Conservation (phyloP, 768 basidiomycete species). For the Amanita polypyramis region DNA sequence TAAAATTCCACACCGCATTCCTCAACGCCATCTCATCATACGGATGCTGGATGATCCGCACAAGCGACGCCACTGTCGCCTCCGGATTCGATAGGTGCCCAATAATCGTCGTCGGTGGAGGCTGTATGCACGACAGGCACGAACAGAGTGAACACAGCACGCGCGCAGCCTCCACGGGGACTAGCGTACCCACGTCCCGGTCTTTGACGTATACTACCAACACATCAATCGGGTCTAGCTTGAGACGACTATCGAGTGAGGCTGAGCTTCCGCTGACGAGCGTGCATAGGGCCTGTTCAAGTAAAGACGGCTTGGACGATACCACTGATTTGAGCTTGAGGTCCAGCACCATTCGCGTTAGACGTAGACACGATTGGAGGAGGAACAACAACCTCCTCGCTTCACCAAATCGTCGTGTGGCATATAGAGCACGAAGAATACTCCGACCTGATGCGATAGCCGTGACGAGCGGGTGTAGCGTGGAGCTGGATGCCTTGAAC, state of each 20-base stretch:
- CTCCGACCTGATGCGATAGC: constrained; percentile 53
- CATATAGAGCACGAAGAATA: constrained; percentile 48
- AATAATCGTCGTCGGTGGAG: constrained; percentile 62
- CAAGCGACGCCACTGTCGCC: constrained; percentile 51
- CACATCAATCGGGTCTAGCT: constrained; percentile 66
- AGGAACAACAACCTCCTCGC: constrained; percentile 57
- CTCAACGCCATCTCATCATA: constrained; percentile 68
- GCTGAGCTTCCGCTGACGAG: constrained; percentile 41
- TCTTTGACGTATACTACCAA: constrained; percentile 59
- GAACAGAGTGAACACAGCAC: constrained; percentile 59
- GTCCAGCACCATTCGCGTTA: constrained; percentile 53
- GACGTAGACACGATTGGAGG: constrained; percentile 53
- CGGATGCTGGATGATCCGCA: constrained; percentile 67
- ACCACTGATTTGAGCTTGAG: constrained; percentile 42
- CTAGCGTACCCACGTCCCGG: constrained; percentile 44
- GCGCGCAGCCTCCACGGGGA: constrained; percentile 57
- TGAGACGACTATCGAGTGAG: constrained; percentile 34
- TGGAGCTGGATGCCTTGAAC: constrained; percentile 64
- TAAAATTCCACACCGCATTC: constrained; percentile 75
- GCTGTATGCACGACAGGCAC: constrained; percentile 49
- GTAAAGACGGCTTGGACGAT: constrained; percentile 43
- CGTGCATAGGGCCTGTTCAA: constrained; percentile 70
- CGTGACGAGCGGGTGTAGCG: constrained; percentile 72
- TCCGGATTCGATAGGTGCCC: constrained; percentile 75
- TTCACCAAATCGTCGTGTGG: constrained; percentile 58